Evolutionary conservation across 495 filamentous ascomycete species (phyloP).

Genomic region (Aspergillus steynii): DNA sequence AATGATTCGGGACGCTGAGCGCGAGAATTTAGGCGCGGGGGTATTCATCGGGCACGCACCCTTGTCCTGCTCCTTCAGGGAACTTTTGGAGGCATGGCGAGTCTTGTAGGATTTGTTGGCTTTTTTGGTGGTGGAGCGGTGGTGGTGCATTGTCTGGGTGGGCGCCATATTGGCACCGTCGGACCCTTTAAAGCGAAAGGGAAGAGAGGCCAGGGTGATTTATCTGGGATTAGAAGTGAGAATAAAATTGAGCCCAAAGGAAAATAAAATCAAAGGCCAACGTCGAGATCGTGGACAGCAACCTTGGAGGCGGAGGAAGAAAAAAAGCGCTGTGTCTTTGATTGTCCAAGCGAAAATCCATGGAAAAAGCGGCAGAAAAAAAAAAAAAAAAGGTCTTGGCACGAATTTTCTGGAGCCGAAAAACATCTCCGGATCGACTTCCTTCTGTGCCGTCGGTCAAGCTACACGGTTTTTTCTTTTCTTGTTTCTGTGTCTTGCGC

Average conservation of each 20-base stretch:
- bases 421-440: constrained; percentile 4
- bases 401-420: constrained; percentile 27
- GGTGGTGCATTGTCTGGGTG: constrained; percentile 67
- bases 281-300: constrained; percentile 13
- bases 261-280: too few species aligned
- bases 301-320: background rate
- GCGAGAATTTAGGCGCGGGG: background rate
- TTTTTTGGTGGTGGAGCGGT: constrained; percentile 86
- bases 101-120: constrained; percentile 89
- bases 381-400: constrained; percentile 31
- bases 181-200: constrained; percentile 86
- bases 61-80: constrained; percentile 78
- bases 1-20: background rate
- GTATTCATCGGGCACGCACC: constrained; percentile 48
- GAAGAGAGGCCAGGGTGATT: constrained; percentile 58
- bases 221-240: background rate
- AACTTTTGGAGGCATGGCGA: constrained; percentile 82
- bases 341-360: constrained; percentile 8
- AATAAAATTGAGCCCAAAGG: background rate
- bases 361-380: constrained; percentile 19
- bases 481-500: too few species aligned
- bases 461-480: too few species aligned
- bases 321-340: constrained; percentile 1
- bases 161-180: constrained; percentile 56
- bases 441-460: background rate